Evolutionary conservation across 306 rosid genomes (phyloP).

Genomic region (Malus domestica): DNA sequence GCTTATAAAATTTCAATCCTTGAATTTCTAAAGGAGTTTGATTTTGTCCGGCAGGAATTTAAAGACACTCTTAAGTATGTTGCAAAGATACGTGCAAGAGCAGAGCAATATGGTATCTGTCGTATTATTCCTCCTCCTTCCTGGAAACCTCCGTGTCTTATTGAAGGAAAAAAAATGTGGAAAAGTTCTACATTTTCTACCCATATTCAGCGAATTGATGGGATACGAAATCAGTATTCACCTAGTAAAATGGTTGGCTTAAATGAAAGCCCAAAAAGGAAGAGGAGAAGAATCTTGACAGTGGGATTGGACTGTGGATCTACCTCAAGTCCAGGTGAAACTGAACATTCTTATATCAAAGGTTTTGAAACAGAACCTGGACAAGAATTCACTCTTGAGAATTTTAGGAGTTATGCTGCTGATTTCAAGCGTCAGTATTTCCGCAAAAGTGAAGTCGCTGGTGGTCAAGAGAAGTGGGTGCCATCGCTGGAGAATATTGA

Average conservation of each 20-base stretch:
- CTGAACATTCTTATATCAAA: constrained; percentile 18
- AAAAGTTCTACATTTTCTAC: constrained; percentile 46
- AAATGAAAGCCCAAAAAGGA: constrained; percentile 19
- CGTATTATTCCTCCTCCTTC: constrained; percentile 76
- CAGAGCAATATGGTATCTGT: constrained; percentile 69
- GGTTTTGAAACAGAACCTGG: constrained; percentile 32
- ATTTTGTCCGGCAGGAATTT: constrained; percentile 60
- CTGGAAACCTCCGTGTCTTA: constrained; percentile 54
- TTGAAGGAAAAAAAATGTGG: constrained; percentile 39
- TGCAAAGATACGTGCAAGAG: constrained; percentile 53
- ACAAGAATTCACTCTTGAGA: constrained; percentile 50
- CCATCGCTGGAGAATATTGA: constrained; percentile 69
- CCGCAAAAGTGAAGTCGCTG: constrained; percentile 18
- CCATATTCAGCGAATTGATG: constrained; percentile 62
- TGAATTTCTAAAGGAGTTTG: constrained; percentile 13
- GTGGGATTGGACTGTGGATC: constrained; percentile 31
- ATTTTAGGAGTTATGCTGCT: constrained; percentile 68
- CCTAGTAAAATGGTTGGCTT: constrained; percentile 15
- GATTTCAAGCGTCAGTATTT: constrained; percentile 67
- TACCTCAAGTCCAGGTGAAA: constrained; percentile 20
- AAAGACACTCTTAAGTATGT: constrained; percentile 54
- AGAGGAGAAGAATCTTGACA: constrained; percentile 38
- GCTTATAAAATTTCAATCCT: constrained; percentile 15
- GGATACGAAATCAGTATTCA: constrained; percentile 33
- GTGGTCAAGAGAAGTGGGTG: constrained; percentile 35